Evolutionary conservation across 2,329 filamentous ascomycete species (phyloP).

Genomic region (Claviceps lovelessii): DNA sequence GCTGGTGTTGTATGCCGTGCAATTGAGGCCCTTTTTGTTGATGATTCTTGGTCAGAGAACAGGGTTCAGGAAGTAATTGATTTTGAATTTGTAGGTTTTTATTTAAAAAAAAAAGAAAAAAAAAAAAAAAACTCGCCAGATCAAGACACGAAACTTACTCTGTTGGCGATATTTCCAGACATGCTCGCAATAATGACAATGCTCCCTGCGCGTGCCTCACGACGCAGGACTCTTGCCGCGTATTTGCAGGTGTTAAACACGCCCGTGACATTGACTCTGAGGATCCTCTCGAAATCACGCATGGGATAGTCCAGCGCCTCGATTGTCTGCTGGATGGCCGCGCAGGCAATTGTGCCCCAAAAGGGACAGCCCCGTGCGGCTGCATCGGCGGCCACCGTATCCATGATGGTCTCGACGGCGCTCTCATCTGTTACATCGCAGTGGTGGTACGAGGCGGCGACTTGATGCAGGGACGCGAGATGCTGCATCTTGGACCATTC

Average conservation of each 20-base stretch:
- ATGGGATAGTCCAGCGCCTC: constrained; percentile 62
- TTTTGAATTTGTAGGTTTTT: no score
- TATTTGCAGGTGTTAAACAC: constrained; percentile 76
- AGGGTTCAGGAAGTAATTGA: no score
- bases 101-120: neutral
- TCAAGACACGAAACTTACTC: constrained; percentile 30
- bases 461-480: constrained; percentile 20
- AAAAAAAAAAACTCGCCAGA: no score
- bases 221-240: constrained; percentile 63
- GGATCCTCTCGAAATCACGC: constrained; percentile 60
- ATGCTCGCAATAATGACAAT: constrained; percentile 57
- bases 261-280: constrained; percentile 78
- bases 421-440: constrained; percentile 34
- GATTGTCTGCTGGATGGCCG: constrained; percentile 33
- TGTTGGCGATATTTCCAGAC: constrained; percentile 53
- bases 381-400: constrained; percentile 22
- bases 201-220: constrained; percentile 42
- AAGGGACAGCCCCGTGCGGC: constrained; percentile 19
- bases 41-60: neutral
- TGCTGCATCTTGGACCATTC: constrained; percentile 30
- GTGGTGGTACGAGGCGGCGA: constrained; percentile 24
- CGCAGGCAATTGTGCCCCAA: constrained; percentile 29
- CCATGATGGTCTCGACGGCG: constrained; percentile 20
- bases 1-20: constrained; percentile 47
- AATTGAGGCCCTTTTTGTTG: constrained; percentile 41